Conservation (phyloP, 805 yeast genomes). For the Zygoascus ofunaensis region DNA sequence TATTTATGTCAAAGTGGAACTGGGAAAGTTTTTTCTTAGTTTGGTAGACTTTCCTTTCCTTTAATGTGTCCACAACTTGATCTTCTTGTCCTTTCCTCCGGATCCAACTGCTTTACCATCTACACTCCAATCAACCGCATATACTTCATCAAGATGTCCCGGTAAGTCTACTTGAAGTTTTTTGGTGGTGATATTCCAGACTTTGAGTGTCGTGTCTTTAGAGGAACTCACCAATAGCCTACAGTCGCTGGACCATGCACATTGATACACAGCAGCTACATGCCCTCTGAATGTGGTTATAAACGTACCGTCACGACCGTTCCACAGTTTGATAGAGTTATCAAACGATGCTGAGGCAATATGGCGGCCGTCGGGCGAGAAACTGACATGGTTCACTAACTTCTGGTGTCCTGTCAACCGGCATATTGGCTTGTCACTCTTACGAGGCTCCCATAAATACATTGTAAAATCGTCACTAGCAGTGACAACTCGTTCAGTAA, state of each 20-base stretch:
- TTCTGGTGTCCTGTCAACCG: conserved; percentile 98
- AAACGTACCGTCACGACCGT: conserved; percentile 85
- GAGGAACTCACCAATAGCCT: conserved; percentile 86
- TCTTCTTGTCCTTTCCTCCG: conserved; percentile 94
- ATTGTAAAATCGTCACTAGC: conserved; percentile 97
- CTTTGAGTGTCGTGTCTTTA: conserved; percentile 90
- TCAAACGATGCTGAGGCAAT: conserved; percentile 92
- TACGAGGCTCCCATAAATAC: conserved; percentile 92
- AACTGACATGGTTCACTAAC: conserved; percentile 88
- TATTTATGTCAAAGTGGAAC: too few species aligned
- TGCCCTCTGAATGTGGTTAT: conserved; percentile 90
- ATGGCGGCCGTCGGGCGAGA: conserved; percentile 89
- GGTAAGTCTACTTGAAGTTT: conserved; percentile 85
- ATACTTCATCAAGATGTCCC: conserved; percentile 93
- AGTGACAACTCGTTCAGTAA: conserved; percentile 74
- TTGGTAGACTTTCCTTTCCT: too few species aligned
- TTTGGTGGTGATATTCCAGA: conserved; percentile 86
- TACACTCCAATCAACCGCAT: conserved; percentile 95
- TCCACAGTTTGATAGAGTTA: conserved; percentile 93
- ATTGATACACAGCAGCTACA: conserved; percentile 95
- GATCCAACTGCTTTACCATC: conserved; percentile 93
- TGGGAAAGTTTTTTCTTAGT: too few species aligned
- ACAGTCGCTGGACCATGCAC: conserved; percentile 96
- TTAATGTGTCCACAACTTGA: conserved; percentile 75
- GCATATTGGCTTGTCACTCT: conserved; percentile 70